phyloP scores from a whole-genome alignment of 2,329 filamentous ascomycete species.

The Aspergillus sp. region DNA sequence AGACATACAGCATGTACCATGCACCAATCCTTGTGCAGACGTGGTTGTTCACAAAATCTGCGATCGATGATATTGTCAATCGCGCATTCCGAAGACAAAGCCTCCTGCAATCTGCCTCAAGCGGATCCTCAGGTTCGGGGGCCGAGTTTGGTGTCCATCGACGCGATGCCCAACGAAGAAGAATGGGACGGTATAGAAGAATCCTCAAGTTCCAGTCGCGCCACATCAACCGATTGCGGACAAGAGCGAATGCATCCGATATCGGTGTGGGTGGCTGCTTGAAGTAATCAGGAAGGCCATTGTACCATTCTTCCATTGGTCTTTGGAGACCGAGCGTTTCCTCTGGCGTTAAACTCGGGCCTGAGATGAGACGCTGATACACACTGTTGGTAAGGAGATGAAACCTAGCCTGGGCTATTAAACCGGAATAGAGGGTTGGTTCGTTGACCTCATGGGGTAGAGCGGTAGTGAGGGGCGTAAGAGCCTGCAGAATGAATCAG shows the following conservation, averaged over 20 bases:
- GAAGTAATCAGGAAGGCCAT: constrained; percentile 44
- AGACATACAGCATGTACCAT: constrained; percentile 47
- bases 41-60: constrained; percentile 43
- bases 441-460: constrained; percentile 40
- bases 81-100: constrained; percentile 45
- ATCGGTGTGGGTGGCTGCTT: constrained; percentile 38
- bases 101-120: constrained; percentile 41
- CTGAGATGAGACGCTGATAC: constrained; percentile 49
- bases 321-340: constrained; percentile 45
- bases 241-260: constrained; percentile 40
- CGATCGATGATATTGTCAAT: constrained; percentile 45
- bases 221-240: constrained; percentile 45
- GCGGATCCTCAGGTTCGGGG: constrained; percentile 34
- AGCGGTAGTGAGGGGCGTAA: constrained; percentile 39
- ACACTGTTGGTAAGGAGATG: constrained; percentile 48
- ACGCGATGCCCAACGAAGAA: constrained; percentile 44
- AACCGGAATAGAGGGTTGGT: constrained; percentile 46
- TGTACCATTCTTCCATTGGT: constrained; percentile 47
- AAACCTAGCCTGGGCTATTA: constrained; percentile 46
- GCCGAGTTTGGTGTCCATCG: constrained; percentile 35
- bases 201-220: constrained; percentile 48
- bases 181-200: constrained; percentile 46
- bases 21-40: constrained; percentile 44
- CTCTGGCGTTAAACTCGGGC: constrained; percentile 42
- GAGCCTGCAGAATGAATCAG: constrained; percentile 23